Evolutionary conservation across 2,329 filamentous ascomycete species (phyloP).

Genomic region (Amauroascus verrucosus): DNA sequence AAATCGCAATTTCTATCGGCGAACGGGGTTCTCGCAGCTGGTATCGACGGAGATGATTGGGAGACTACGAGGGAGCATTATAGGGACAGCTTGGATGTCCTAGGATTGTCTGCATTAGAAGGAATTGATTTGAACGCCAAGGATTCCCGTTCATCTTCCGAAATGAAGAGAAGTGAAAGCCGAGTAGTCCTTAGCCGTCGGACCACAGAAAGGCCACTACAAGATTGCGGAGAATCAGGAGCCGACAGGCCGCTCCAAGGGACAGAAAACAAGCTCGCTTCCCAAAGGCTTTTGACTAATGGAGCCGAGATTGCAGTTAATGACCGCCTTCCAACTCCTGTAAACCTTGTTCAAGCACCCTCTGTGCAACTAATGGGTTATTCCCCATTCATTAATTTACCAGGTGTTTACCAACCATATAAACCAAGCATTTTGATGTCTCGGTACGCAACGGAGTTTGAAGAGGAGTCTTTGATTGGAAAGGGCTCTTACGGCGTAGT

Average conservation of each 20-base stretch:
- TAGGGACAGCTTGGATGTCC: conserved; percentile 34
- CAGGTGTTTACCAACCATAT: conserved; percentile 12
- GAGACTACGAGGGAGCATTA: conserved; percentile 32
- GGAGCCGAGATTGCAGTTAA: neutral
- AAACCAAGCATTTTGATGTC: conserved; percentile 20
- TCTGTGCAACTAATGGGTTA: conserved; percentile 11
- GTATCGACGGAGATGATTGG: conserved; percentile 32
- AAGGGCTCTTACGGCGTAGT: conserved; percentile 58
- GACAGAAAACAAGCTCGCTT: neutral
- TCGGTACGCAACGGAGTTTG: conserved; percentile 43
- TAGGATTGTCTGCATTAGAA: conserved; percentile 32
- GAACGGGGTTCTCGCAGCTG: conserved; percentile 33
- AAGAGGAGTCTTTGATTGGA: conserved; percentile 47
- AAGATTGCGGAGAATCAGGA: neutral
- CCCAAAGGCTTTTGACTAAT: conserved; percentile 15
- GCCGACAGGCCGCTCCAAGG: no score
- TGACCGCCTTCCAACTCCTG: neutral
- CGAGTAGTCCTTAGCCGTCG: conserved; percentile 2
- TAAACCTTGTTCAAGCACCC: conserved; percentile 11
- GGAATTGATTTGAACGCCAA: conserved; percentile 24
- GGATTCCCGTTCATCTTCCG: conserved; percentile 16
- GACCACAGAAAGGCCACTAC: neutral
- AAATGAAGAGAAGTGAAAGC: conserved; percentile 18
- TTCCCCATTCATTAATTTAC: conserved; percentile 16
- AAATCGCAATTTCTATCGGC: conserved; percentile 36